These are phyloP conservation scores for Poa pratensis DNA, from an alignment of 176 grass and related monocot species.

Conservation along the genomic window DNA sequence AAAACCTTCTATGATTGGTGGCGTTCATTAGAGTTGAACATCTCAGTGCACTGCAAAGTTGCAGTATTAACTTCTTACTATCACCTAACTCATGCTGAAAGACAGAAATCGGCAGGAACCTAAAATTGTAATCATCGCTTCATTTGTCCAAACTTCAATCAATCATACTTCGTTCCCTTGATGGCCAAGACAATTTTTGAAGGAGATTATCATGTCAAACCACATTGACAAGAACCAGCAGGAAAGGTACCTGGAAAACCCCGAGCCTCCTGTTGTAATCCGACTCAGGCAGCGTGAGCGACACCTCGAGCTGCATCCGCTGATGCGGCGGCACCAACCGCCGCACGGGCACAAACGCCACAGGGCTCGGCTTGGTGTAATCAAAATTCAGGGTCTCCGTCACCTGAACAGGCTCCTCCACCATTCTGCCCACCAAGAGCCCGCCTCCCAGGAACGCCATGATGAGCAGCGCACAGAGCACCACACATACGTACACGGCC, in stretches of 20 bases:
- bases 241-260: slow-evolving; percentile 81
- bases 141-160: not conserved
- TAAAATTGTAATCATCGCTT: not conserved
- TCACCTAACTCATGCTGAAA: not conserved
- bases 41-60: slow-evolving; percentile 6
- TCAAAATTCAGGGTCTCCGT: slow-evolving; percentile 82
- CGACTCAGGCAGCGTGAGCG: slow-evolving; percentile 78
- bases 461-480: slow-evolving; percentile 62
- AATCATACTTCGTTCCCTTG: not conserved
- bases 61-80: not conserved
- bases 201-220: not conserved
- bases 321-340: slow-evolving; percentile 70
- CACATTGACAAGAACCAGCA: slow-evolving; percentile 15
- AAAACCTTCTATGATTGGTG: not conserved
- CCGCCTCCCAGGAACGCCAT: slow-evolving; percentile 73
- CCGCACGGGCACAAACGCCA: slow-evolving; percentile 55
- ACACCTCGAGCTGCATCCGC: slow-evolving; percentile 67
- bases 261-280: slow-evolving; percentile 89
- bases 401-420: slow-evolving; percentile 76
- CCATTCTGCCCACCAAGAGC: slow-evolving; percentile 54
- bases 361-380: slow-evolving; percentile 81
- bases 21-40: not conserved
- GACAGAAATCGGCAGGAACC: not conserved
- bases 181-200: not conserved
- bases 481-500: slow-evolving; percentile 69